These are phyloP conservation scores for Terfezia boudieri DNA, from an alignment of 495 filamentous ascomycete species.

Conservation along the genomic window DNA sequence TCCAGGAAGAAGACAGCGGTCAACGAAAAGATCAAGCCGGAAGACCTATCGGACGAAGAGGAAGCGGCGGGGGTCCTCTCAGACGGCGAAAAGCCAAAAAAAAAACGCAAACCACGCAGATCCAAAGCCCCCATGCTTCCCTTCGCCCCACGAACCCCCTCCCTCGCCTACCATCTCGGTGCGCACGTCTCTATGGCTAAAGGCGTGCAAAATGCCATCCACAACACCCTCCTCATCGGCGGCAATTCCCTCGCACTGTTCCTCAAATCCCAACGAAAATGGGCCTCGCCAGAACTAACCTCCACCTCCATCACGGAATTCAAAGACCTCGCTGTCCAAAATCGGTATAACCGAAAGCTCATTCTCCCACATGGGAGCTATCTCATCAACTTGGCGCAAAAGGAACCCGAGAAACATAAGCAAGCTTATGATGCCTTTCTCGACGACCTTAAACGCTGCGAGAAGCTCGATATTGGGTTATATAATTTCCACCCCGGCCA, in stretches of 20 bases:
- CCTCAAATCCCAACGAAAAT: conserved; percentile 87
- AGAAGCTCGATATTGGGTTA: conserved; percentile 62
- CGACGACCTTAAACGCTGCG: conserved; percentile 74
- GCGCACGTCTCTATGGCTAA: conserved; percentile 81
- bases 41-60: neutral
- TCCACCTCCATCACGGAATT: conserved; percentile 46
- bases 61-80: conserved; percentile 4
- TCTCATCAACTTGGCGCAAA: conserved; percentile 81
- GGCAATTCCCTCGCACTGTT: conserved; percentile 88
- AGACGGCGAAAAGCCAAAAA: conserved; percentile 27
- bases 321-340: conserved; percentile 36
- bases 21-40: neutral
- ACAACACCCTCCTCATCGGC: conserved; percentile 59
- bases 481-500: conserved; percentile 68
- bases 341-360: conserved; percentile 46
- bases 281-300: conserved; percentile 61
- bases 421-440: conserved; percentile 73
- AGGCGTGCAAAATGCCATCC: conserved; percentile 73
- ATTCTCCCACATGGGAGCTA: conserved; percentile 87
- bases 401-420: conserved; percentile 52
- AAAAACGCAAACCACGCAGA: conserved; percentile 22
- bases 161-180: conserved; percentile 64
- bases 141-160: conserved; percentile 41
- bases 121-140: conserved; percentile 34
- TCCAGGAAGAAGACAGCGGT: neutral